Conservation (phyloP, 2,329 filamentous ascomycete species). For the Stachybotrys echinatus region DNA sequence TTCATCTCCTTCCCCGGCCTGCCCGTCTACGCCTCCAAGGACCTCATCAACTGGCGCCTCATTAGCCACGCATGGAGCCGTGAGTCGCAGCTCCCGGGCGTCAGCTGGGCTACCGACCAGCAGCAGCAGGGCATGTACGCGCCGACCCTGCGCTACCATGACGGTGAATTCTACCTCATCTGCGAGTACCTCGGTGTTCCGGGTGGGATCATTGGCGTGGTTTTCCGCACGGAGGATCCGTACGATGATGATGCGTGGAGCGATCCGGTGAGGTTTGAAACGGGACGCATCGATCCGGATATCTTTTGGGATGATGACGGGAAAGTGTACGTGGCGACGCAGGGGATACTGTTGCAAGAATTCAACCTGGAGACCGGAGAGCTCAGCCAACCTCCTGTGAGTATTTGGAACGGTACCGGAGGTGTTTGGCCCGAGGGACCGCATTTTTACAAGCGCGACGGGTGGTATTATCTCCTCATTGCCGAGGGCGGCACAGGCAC, state of each 20-base stretch:
- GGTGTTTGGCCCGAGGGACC: slow-evolving; percentile 43
- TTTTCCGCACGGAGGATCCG: slow-evolving; percentile 10
- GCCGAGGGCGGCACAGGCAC: slow-evolving; percentile 37
- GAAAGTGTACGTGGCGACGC: slow-evolving; percentile 39
- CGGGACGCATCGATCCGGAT: slow-evolving; percentile 34
- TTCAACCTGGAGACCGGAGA: slow-evolving; percentile 34
- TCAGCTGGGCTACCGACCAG: slow-evolving; percentile 20
- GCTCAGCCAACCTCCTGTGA: slow-evolving; percentile 31
- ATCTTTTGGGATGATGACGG: slow-evolving; percentile 52
- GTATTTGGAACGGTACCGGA: slow-evolving; percentile 43
- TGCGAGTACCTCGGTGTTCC: slow-evolving; percentile 12
- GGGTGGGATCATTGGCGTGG: slow-evolving; percentile 8
- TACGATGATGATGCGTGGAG: slow-evolving; percentile 16
- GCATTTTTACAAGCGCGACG: slow-evolving; percentile 38
- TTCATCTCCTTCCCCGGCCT: slow-evolving; percentile 49
- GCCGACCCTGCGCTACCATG: slow-evolving; percentile 35
- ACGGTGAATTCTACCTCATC: slow-evolving; percentile 36
- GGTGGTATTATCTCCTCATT: slow-evolving; percentile 38
- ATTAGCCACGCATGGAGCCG: slow-evolving; percentile 33
- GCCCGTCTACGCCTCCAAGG: slow-evolving; percentile 46
- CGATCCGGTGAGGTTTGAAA: slow-evolving; percentile 17
- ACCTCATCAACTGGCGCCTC: slow-evolving; percentile 44
- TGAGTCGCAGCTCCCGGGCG: slow-evolving; percentile 33
- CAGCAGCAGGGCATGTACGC: slow-evolving; percentile 40
- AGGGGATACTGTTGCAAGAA: slow-evolving; percentile 24